These are phyloP conservation scores for Pseudozyma pruni DNA, from an alignment of 1,284 basidiomycete genomes.

Conservation along the genomic window DNA sequence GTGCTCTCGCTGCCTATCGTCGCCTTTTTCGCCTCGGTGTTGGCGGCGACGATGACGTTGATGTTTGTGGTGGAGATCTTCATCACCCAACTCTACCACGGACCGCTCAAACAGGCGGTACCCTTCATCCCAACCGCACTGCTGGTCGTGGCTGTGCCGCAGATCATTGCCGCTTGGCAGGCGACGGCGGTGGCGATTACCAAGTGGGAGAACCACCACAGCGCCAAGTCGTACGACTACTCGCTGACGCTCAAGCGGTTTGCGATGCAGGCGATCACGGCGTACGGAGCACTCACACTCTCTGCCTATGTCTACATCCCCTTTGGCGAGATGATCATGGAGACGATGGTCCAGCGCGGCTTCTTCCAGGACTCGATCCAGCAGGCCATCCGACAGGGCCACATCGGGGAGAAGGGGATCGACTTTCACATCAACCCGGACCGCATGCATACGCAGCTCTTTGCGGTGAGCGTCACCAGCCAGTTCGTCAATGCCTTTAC, in stretches of 20 bases:
- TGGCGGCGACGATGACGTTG: conserved; percentile 72
- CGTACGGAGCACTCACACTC: conserved; percentile 73
- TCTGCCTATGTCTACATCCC: conserved; percentile 67
- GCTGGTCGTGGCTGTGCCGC: conserved; percentile 84
- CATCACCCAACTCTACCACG: conserved; percentile 73
- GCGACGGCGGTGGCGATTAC: conserved; percentile 78
- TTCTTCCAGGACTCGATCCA: conserved; percentile 55
- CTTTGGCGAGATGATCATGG: conserved; percentile 64
- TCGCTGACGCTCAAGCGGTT: conserved; percentile 93
- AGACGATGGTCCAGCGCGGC: conserved; percentile 57
- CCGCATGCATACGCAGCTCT: conserved; percentile 88
- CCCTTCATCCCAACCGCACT: conserved; percentile 84
- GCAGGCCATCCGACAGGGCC: conserved; percentile 52
- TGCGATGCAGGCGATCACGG: conserved; percentile 84
- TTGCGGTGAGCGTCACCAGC: conserved; percentile 92
- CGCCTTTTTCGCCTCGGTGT: conserved; percentile 77
- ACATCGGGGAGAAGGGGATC: conserved; percentile 35
- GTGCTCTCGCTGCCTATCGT: conserved; percentile 83
- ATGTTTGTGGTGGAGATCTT: conserved; percentile 69
- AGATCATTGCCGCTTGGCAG: conserved; percentile 82
- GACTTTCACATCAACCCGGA: conserved; percentile 71
- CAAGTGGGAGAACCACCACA: conserved; percentile 78
- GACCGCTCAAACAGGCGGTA: conserved; percentile 79
- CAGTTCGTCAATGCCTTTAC: conserved; percentile 84
- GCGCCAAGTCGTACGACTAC: conserved; percentile 79